These are phyloP conservation scores for Daldinia eschscholtzii DNA, from an alignment of 2,329 filamentous ascomycete species.

Conservation along the genomic window DNA sequence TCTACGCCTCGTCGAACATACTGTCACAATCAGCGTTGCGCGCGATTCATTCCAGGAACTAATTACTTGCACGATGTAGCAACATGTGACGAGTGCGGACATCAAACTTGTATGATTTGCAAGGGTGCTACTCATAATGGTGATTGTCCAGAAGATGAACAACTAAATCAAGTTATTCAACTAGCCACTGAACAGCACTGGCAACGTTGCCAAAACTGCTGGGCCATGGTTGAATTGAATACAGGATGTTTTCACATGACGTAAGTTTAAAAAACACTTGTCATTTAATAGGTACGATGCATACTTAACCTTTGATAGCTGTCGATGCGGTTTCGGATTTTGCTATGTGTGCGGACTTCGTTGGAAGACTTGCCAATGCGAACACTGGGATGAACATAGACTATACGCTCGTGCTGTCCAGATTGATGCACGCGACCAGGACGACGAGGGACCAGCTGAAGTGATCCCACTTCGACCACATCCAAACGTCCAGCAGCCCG, in stretches of 20 bases:
- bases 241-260: constrained; percentile 69
- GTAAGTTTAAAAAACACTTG: constrained; percentile 55
- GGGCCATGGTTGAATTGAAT: constrained; percentile 61
- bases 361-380: constrained; percentile 55
- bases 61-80: constrained; percentile 54
- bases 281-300: constrained; percentile 2
- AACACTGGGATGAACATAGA: constrained; percentile 56
- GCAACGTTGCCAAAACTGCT: constrained; percentile 64
- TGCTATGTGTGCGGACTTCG: constrained; percentile 43
- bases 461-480: background rate
- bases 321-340: constrained; percentile 60
- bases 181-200: constrained; percentile 61
- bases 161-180: constrained; percentile 56
- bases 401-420: constrained; percentile 25
- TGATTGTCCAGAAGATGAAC: constrained; percentile 62
- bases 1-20: constrained; percentile 63
- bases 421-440: constrained; percentile 22
- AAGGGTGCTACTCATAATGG: constrained; percentile 60
- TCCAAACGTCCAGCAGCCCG: background rate
- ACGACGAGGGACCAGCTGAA: background rate
- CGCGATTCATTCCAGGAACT: constrained; percentile 58
- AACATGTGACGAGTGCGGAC: constrained; percentile 58
- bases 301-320: constrained; percentile 53
- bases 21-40: constrained; percentile 60
- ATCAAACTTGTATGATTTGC: constrained; percentile 64